Evolutionary conservation across 805 yeast genomes (phyloP), one percentile per base, ranked within the genome.

Genomic region (Blastobotrys mokoenaii): DNA sequence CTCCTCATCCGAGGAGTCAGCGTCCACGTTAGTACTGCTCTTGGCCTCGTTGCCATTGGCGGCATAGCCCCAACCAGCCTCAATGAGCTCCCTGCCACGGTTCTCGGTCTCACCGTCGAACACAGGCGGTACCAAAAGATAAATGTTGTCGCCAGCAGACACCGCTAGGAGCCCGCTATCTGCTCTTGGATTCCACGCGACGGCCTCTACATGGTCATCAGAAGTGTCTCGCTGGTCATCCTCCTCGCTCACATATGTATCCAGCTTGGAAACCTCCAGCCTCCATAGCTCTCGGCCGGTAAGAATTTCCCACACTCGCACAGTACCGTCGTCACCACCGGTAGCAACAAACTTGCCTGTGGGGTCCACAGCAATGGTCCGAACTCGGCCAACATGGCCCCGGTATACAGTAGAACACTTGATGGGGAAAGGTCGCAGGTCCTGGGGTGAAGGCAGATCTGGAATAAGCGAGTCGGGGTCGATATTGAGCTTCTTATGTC

Each of bases 381-480:
- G 80, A 41, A 93, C 80, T 57, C 81, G 81, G 38, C 82, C 95
- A 37, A 68, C 67, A 62, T 90, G 98, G 27, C 98, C 98, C 49
- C 73, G 73, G 63, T 78, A 90, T 1, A 79, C 66, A 3, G 95
- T 88, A 2, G 97, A 83, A 54, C 93, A 80, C 59, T 80, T 77
- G 58, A 88, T 84, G 42, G 98, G 98, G 81, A 93, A 93, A 14
- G 98, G 98, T 65, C 95, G 79, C 57, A 93, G 73, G 65, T 93
- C 98, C 66, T 87, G 82, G 48, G 98, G 98, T 17, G 96, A 85
- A 34, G 98, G 98, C 54, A 93, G 75, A 59, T 93, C 95, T 9
- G 98, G 98, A 54, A 93, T 81, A 60, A 93, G 76, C 35, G 95
- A 83, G 54, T 93, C 97, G 6, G 98, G 97, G 58, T 93, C 97